Conservation (phyloP, 2,329 filamentous ascomycete species). For the Talaromyces atroroseus region DNA sequence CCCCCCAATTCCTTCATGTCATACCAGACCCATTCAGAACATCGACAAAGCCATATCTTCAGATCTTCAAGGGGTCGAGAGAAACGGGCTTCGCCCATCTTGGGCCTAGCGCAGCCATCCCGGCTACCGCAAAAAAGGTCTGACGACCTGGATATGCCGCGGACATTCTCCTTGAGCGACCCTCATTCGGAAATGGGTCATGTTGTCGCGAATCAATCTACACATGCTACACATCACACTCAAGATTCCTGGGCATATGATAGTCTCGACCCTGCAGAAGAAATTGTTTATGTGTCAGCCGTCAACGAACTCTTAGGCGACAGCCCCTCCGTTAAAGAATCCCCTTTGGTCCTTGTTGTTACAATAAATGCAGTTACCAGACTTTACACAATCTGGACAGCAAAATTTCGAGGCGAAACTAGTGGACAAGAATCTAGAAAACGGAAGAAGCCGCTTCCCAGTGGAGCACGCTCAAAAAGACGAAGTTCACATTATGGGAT, state of each 20-base stretch:
- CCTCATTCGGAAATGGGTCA: slow-evolving; percentile 81
- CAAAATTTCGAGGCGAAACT: slow-evolving; percentile 68
- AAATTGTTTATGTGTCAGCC: slow-evolving; percentile 75
- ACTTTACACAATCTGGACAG: slow-evolving; percentile 78
- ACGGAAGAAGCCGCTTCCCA: slow-evolving; percentile 49
- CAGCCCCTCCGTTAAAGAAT: slow-evolving; percentile 31
- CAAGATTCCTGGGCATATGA: slow-evolving; percentile 36
- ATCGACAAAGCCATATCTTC: slow-evolving; percentile 30
- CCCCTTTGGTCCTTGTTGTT: slow-evolving; percentile 65
- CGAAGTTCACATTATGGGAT: slow-evolving; percentile 60
- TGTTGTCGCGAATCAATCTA: slow-evolving; percentile 56
- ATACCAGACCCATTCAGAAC: slow-evolving; percentile 48
- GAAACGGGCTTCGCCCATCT: slow-evolving; percentile 44
- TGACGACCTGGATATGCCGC: slow-evolving; percentile 50
- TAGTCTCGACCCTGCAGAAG: slow-evolving; percentile 70
- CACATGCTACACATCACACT: slow-evolving; percentile 26
- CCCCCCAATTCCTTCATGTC: slow-evolving; percentile 81
- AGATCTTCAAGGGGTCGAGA: slow-evolving; percentile 27
- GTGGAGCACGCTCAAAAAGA: slow-evolving; percentile 61
- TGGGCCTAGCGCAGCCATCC: slow-evolving; percentile 50
- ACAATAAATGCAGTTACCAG: slow-evolving; percentile 73
- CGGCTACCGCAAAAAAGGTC: slow-evolving; percentile 52
- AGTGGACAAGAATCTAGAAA: slow-evolving; percentile 39
- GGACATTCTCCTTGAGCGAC: slow-evolving; percentile 78
- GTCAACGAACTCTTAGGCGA: slow-evolving; percentile 44